phyloP scores from a whole-genome alignment of 805 yeast genomes.

The Torulaspora indica region DNA sequence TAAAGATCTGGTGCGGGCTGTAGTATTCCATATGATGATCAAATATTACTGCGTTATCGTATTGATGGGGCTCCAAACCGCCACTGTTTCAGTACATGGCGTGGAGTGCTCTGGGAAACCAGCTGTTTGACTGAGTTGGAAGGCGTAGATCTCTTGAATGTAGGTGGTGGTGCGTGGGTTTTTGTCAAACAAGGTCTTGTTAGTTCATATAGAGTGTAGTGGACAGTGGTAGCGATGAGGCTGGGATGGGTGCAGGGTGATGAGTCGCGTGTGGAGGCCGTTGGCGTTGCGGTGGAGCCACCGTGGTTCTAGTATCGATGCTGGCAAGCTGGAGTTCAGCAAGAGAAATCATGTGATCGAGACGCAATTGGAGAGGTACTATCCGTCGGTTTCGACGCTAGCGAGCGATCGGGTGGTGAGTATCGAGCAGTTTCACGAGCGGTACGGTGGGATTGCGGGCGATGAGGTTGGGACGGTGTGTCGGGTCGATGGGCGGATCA shows the following conservation, averaged over 20 bases:
- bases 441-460: conserved; percentile 6
- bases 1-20: neutral
- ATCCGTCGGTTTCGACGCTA: conserved; percentile 28
- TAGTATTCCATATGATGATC: conserved; percentile 11
- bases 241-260: neutral
- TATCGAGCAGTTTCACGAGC: conserved; percentile 13
- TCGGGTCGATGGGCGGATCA: conserved; percentile 26
- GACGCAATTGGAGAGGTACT: conserved; percentile 16
- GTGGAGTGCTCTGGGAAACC: conserved; percentile 15
- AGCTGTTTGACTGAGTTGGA: conserved; percentile 5
- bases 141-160: neutral
- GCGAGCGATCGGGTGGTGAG: conserved; percentile 6
- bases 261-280: conserved; percentile 3
- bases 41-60: conserved; percentile 36
- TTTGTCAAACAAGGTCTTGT: no score
- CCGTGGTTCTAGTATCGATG: conserved; percentile 10
- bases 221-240: no score
- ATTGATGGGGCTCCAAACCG: conserved; percentile 21
- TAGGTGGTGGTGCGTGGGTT: neutral
- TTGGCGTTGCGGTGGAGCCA: neutral
- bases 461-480: conserved; percentile 5
- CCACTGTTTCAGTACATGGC: conserved; percentile 23
- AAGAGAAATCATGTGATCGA: conserved; percentile 21
- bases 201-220: neutral
- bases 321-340: conserved; percentile 23